These are phyloP conservation scores for Tremella fuciformis DNA, from an alignment of 768 basidiomycete species.

Conservation along the genomic window DNA sequence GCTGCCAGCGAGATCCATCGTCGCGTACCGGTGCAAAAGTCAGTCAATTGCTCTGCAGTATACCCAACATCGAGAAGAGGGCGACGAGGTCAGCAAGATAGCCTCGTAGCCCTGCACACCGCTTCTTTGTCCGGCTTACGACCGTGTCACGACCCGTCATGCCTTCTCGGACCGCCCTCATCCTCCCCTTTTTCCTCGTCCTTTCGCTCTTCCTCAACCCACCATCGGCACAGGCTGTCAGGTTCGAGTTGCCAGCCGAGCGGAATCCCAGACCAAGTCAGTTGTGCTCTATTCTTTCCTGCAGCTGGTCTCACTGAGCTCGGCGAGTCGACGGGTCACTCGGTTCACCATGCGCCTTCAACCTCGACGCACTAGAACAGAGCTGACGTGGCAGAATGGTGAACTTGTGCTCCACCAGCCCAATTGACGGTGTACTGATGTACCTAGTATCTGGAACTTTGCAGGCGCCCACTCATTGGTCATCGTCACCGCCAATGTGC, in stretches of 20 bases:
- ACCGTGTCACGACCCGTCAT: slow-evolving; percentile 14
- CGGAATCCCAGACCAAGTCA: slow-evolving; percentile 65
- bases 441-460: slow-evolving; percentile 87
- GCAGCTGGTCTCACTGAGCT: neutral
- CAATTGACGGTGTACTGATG: neutral
- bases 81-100: too few species aligned
- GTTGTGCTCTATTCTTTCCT: slow-evolving; percentile 9
- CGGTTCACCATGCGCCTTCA: too few species aligned
- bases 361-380: neutral
- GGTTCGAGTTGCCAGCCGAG: slow-evolving; percentile 72
- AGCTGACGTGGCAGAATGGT: slow-evolving; percentile 35
- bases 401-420: slow-evolving; percentile 3
- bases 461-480: slow-evolving; percentile 82
- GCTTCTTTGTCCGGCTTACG: neutral
- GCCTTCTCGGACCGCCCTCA: slow-evolving; percentile 20
- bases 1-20: too few species aligned
- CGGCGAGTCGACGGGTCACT: too few species aligned
- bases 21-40: too few species aligned
- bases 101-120: too few species aligned
- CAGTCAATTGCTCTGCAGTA: too few species aligned
- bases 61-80: too few species aligned
- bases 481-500: slow-evolving; percentile 92
- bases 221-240: slow-evolving; percentile 63
- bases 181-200: slow-evolving; percentile 20
- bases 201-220: slow-evolving; percentile 45